Base-by-base conservation (phyloP, 108 stramenopile genomes). In the Cylindrotheca closterium region DNA sequence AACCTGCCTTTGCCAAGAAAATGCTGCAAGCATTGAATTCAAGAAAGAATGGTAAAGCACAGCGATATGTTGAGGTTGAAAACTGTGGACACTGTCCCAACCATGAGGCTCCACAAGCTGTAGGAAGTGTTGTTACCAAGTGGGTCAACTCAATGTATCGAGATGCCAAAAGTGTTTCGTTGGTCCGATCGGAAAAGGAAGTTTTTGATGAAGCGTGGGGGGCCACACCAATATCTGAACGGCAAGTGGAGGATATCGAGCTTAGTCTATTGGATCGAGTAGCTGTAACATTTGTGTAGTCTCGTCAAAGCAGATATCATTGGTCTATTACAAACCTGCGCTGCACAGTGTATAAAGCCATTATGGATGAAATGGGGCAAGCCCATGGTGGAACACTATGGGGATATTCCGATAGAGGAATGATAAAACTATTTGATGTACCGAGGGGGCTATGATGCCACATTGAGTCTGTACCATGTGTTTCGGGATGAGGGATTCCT, bases 71-170 rank as follows among this genome's bases (percentile, higher is more conserved):
- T n/a, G 71, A 86, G 29, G 37, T 88, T n/a, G 68, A 81, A 24
- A 92, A 85, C 63, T 85, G 65, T 21, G 91, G 91, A 0, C 91
- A 92, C 51, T 92, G 87, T 70, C 91, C 91, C 1, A 88, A 88
- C 59, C 85, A 92, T 49, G 91, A 92, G 63, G 85, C 91, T 21
- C 91, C 91, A 0, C 56, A 70, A 23, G 84, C 89, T 25, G 86
- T 87, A n/a, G 82, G 75, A 2, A 55, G 55, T 31, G 60, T 87
- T 10, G 50, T 87, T 1, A 21, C 51, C 10, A 22, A 59, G 1
- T 91, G 88, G 84, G 49, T 79, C 7, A 32, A 53, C 7, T 63
- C 71, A 23, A 63, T 24, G 5, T 32, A 78, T 53, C 63, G 78
- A 21, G 5, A 55, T 30, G 32, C 52, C 2, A 51, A 47, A 17